phyloP scores from a whole-genome alignment of 352 stramenopile species.

The Globisporangium cederbergense region DNA sequence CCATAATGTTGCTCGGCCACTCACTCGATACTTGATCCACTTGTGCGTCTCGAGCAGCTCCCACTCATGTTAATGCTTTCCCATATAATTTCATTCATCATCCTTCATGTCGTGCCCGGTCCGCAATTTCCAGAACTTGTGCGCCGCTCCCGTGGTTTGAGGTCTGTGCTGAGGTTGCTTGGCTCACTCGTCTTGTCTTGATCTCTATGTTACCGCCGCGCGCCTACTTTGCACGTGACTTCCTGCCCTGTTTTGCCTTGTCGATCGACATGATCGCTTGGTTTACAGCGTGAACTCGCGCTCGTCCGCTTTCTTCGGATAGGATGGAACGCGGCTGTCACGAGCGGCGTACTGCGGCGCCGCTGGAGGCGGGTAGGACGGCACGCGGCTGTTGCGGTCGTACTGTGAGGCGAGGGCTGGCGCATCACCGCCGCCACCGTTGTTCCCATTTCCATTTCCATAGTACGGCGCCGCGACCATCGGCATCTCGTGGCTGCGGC shows the following conservation, averaged over 20 bases:
- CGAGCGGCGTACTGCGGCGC: slow-evolving; percentile 9
- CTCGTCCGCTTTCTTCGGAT: slow-evolving; percentile 14
- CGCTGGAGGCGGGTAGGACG: not conserved
- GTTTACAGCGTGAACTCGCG: slow-evolving; percentile 24
- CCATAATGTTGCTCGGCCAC: too few relatives aligned
- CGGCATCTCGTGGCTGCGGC: slow-evolving; percentile 14
- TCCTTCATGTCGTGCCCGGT: not conserved
- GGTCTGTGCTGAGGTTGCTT: too few relatives aligned
- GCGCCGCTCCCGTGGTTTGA: too few relatives aligned
- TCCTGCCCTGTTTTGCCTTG: not conserved
- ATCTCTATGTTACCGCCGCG: slow-evolving; percentile 10
- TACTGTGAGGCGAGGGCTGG: not conserved
- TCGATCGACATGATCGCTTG: slow-evolving; percentile 20
- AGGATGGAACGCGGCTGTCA: slow-evolving; percentile 13
- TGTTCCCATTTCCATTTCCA: not conserved
- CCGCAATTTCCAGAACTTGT: not conserved
- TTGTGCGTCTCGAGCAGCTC: not conserved
- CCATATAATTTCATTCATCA: slow-evolving; percentile 3
- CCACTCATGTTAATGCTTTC: not conserved
- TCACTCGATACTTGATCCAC: too few relatives aligned
- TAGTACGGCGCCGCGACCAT: slow-evolving; percentile 9
- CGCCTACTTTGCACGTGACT: not conserved
- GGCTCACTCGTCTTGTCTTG: not conserved
- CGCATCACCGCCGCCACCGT: not conserved
- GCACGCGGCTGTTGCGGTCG: not conserved